Conservation (phyloP, 2,329 filamentous ascomycete species). For the Aspergillus ochraceoroseus region DNA sequence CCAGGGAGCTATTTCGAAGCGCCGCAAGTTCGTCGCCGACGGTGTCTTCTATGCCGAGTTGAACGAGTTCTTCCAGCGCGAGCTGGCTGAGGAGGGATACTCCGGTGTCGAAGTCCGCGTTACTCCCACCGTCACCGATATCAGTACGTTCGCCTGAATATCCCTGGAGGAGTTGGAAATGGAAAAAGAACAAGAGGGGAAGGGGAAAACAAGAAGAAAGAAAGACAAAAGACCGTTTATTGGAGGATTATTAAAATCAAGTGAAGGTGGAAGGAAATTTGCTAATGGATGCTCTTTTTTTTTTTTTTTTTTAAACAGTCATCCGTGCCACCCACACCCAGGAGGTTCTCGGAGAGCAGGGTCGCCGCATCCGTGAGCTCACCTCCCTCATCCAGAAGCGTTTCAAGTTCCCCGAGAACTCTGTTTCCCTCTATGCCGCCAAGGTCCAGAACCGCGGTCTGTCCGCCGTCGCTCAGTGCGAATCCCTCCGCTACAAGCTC, state of each 20-base stretch:
- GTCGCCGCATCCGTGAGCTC: slow-evolving; percentile 98
- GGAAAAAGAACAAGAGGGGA: slow-evolving; percentile 13
- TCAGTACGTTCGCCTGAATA: slow-evolving; percentile 55
- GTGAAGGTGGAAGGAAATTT: slow-evolving; percentile 16
- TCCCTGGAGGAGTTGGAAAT: slow-evolving; percentile 13
- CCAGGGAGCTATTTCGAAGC: slow-evolving; percentile 51
- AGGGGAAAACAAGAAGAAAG: slow-evolving; percentile 4
- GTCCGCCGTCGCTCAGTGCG: slow-evolving; percentile 98
- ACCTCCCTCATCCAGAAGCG: slow-evolving; percentile 99
- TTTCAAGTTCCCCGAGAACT: slow-evolving; percentile 99
- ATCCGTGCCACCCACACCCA: slow-evolving; percentile 99
- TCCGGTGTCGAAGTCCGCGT: slow-evolving; percentile 99
- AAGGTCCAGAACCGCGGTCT: slow-evolving; percentile 99
- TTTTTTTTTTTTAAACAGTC: slow-evolving; percentile 53
- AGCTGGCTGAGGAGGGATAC: slow-evolving; percentile 99
- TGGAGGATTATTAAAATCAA: background rate
- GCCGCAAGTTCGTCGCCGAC: slow-evolving; percentile 78
- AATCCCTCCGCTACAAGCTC: slow-evolving; percentile 99
- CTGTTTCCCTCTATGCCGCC: slow-evolving; percentile 98
- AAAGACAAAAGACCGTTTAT: no score
- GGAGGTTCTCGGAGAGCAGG: slow-evolving; percentile 99
- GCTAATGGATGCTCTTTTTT: slow-evolving; percentile 33
- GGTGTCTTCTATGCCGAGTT: slow-evolving; percentile 99
- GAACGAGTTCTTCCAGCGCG: slow-evolving; percentile 99
- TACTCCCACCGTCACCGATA: slow-evolving; percentile 98